Conservation (phyloP, 2,329 filamentous ascomycete genomes). For the Fusarium penzigii region DNA sequence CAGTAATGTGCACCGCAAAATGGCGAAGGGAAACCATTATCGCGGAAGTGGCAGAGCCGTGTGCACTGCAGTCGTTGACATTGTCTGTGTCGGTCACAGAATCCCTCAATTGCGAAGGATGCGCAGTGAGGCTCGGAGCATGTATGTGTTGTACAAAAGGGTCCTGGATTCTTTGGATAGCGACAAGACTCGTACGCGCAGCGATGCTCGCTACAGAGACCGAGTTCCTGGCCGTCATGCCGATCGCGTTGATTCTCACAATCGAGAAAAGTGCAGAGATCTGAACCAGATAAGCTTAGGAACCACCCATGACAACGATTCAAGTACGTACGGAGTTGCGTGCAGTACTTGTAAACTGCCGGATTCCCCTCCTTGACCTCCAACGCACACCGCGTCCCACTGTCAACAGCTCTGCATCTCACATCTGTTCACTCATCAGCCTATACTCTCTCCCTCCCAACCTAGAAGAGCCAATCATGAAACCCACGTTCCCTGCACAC, state of each 20-base stretch:
- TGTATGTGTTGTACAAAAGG: conserved; percentile 31
- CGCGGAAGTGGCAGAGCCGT: conserved; percentile 29
- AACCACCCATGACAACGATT: no score
- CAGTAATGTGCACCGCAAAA: conserved; percentile 34
- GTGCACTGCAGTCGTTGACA: conserved; percentile 25
- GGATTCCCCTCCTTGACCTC: conserved; percentile 22
- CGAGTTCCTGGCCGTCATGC: conserved; percentile 18
- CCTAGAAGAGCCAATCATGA: no score
- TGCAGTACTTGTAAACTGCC: conserved; percentile 21
- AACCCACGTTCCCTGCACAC: conserved; percentile 29
- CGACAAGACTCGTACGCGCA: conserved; percentile 28
- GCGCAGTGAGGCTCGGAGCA: conserved; percentile 28
- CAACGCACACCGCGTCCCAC: conserved; percentile 23
- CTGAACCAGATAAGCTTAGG: conserved; percentile 16
- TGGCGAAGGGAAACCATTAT: conserved; percentile 23
- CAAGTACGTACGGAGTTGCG: conserved; percentile 24
- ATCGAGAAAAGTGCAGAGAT: conserved; percentile 28
- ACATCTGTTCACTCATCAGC: conserved; percentile 20
- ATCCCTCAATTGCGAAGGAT: conserved; percentile 24
- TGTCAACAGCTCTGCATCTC: conserved; percentile 24
- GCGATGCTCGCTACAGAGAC: conserved; percentile 32
- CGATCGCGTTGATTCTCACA: conserved; percentile 25
- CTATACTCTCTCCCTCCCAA: not conserved
- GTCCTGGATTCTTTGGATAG: conserved; percentile 12
- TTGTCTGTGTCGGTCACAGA: conserved; percentile 32